Evolutionary conservation across 257 asterid genomes (phyloP), one percentile per base, ranked within the genome.

Genomic region (Scutellaria galericulata): DNA sequence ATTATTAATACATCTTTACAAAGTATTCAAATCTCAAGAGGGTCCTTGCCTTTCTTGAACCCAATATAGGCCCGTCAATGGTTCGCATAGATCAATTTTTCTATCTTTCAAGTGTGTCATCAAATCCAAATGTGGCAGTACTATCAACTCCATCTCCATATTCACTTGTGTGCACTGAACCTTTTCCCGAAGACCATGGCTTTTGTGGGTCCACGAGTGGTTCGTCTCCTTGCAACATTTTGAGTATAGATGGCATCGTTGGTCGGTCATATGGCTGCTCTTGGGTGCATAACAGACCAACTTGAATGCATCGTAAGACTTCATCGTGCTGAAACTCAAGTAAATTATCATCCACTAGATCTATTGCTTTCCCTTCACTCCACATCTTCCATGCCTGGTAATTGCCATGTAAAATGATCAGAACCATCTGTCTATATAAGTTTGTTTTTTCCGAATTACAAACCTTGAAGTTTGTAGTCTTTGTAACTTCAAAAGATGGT

Each of bases 221-320:
- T 4, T 10, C 52, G 11, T 20, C 58, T 11, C 64, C 60, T 7
- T 75, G 57, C 77, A 79, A 45, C 77, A 71, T 70, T 31, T 61
- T 42, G 2, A 74, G 20, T 62, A 75, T 80, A 2, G 9, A 15
- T 1, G 18, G 15, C 71, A 75, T 79, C 7, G 13, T 11, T 9
- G 83, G 80, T 14, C 81, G 66, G 14, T 75, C 35, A 7, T n/a
- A 1, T 14, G 68, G 83, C 12, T 41, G 52, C 45, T 15, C 18
- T 24, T 66, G 70, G 64, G 58, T 47, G 75, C 81, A 75, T 24
- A 70, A 31, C 11, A 66, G 50, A 37, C 53, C 75, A 46, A 75
- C 65, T 40, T 62, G 72, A 13, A 80, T 75, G 59, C 78, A 80
- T 65, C 81, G 52, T 59, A 8, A 14, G 8, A 53, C 83, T 50